Evolutionary conservation across 192 early-diverging fungal species (phyloP).

Genomic region (Backusella luteola): DNA sequence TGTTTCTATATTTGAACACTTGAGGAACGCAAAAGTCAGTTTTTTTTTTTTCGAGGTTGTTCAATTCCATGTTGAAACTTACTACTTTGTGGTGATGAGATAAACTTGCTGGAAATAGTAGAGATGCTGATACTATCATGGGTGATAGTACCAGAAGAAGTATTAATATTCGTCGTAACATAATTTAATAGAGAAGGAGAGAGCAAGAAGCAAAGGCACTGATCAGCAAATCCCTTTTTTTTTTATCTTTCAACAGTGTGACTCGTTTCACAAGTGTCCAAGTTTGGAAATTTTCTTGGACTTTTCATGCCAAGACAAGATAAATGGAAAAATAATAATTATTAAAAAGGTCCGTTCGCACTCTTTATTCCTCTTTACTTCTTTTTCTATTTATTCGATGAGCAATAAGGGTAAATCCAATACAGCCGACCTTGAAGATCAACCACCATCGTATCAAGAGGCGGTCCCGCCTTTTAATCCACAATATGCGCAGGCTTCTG

Average conservation of each 20-base stretch:
- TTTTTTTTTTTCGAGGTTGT: neutral
- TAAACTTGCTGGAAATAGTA: neutral
- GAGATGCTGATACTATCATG: neutral
- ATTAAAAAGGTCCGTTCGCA: neutral
- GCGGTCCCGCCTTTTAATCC: constrained; percentile 3
- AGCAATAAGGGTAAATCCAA: neutral
- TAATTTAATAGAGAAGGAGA: neutral
- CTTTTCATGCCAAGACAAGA: constrained; percentile 10
- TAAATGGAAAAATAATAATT: neutral
- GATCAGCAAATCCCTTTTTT: neutral
- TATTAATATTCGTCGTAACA: neutral
- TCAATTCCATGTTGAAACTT: neutral
- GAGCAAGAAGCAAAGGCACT: neutral
- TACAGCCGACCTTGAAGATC: constrained; percentile 1
- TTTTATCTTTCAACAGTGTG: neutral
- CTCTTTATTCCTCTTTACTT: neutral
- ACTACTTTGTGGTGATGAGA: constrained; percentile 13
- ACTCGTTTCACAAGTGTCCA: neutral
- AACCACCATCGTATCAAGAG: constrained; percentile 11
- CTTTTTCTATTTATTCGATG: neutral
- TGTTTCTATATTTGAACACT: constrained; percentile 49
- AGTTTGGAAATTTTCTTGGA: neutral
- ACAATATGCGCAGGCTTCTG: neutral
- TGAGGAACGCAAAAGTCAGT: neutral
- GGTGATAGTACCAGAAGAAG: neutral